phyloP scores from a whole-genome alignment of 164 flowering plant species.

The Sextonia rubra region DNA sequence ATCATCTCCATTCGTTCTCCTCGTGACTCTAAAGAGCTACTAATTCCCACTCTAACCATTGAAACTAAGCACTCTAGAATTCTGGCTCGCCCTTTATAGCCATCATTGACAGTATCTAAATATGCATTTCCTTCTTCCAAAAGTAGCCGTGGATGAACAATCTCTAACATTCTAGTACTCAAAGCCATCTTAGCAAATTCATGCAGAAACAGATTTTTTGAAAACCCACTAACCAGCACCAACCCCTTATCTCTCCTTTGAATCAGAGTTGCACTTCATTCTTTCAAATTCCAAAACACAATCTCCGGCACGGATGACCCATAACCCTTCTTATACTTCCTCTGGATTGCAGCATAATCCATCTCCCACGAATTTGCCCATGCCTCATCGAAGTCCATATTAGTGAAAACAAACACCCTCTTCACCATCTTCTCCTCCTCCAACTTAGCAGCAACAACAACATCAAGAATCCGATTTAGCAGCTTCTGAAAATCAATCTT shows the following conservation, averaged over 20 bases:
- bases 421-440: conserved; percentile 29
- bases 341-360: conserved; percentile 35
- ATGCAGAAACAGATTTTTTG: too few relatives aligned
- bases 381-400: conserved; percentile 58
- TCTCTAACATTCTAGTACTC: conserved; percentile 22
- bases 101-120: background rate
- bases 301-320: conserved; percentile 35
- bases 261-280: conserved; percentile 42
- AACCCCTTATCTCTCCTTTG: conserved; percentile 30
- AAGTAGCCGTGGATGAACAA: conserved; percentile 19
- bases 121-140: background rate
- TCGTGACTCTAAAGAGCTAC: conserved; percentile 2
- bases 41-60: conserved; percentile 1
- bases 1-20: conserved; percentile 4
- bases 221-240: conserved; percentile 52
- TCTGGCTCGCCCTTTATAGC: background rate
- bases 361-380: conserved; percentile 40
- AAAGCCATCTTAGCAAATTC: conserved; percentile 15
- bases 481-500: conserved; percentile 33
- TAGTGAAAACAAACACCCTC: too few relatives aligned
- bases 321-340: conserved; percentile 36
- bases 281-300: conserved; percentile 48
- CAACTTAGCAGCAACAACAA: conserved; percentile 14
- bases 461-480: conserved; percentile 24
- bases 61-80: background rate